Evolutionary conservation across 495 filamentous ascomycete genomes (phyloP).

Genomic region (Apodospora peruviana): DNA sequence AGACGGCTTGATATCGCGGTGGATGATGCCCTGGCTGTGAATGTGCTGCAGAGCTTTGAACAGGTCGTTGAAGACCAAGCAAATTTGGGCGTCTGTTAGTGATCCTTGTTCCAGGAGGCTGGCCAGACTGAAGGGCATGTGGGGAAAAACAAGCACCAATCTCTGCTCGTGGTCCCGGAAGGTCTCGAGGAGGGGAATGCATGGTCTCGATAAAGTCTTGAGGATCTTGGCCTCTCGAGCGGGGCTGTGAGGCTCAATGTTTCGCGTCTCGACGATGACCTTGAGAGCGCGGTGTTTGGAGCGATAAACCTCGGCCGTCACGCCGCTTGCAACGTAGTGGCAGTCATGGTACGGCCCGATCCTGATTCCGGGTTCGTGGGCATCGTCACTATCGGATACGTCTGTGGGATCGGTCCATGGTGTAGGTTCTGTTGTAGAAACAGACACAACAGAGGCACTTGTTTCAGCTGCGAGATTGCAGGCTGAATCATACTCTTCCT

Average conservation of each 20-base stretch:
- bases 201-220: slow-evolving; percentile 35
- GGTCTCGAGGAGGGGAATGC: slow-evolving; percentile 61
- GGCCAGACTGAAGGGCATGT: slow-evolving; percentile 65
- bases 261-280: slow-evolving; percentile 67
- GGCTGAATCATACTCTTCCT: slow-evolving; percentile 43
- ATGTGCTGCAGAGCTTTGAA: slow-evolving; percentile 68
- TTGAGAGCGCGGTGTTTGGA: slow-evolving; percentile 68
- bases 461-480: slow-evolving; percentile 1
- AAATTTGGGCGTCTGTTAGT: slow-evolving; percentile 38
- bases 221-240: slow-evolving; percentile 73
- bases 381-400: slow-evolving; percentile 5
- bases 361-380: slow-evolving; percentile 36
- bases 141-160: slow-evolving; percentile 79
- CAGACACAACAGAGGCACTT: neutral
- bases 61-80: slow-evolving; percentile 54
- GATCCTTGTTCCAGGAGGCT: slow-evolving; percentile 47
- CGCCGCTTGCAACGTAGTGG: slow-evolving; percentile 63
- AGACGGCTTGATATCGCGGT: slow-evolving; percentile 90
- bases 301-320: slow-evolving; percentile 77
- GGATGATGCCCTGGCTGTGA: slow-evolving; percentile 72
- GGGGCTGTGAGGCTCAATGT: slow-evolving; percentile 75
- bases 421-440: neutral
- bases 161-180: slow-evolving; percentile 66
- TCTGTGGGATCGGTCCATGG: neutral
- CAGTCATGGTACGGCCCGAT: slow-evolving; percentile 72